Evolutionary conservation across 1,284 basidiomycete species (phyloP).

Genomic region (Irpex sp.): DNA sequence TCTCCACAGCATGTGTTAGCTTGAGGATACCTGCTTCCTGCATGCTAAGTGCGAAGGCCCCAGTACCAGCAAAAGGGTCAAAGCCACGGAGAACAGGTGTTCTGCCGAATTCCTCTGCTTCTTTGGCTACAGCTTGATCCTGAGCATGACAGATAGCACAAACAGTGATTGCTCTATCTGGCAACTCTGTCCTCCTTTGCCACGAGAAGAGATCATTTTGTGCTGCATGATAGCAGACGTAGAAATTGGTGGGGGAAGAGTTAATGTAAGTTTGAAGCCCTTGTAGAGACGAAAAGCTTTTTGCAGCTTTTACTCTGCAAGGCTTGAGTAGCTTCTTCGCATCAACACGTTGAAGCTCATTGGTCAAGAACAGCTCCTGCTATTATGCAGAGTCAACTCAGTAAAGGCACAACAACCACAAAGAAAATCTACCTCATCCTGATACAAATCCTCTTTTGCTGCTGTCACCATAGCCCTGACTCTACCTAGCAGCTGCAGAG

Average conservation of each 20-base stretch:
- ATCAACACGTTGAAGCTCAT: conserved; percentile 33
- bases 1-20: conserved; percentile 63
- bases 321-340: conserved; percentile 40
- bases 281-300: conserved; percentile 15
- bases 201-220: not conserved
- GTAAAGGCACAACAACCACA: not conserved
- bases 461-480: conserved; percentile 22
- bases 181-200: not conserved
- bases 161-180: not conserved
- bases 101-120: not conserved
- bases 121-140: not conserved
- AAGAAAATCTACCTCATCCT: conserved; percentile 35
- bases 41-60: conserved; percentile 60
- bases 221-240: conserved; percentile 33
- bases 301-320: conserved; percentile 43
- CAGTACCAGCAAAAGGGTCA: conserved; percentile 65
- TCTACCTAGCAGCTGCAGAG: conserved; percentile 33
- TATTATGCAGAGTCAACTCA: conserved; percentile 18
- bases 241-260: conserved; percentile 55
- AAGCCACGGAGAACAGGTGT: conserved; percentile 39
- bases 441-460: conserved; percentile 17
- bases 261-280: conserved; percentile 45
- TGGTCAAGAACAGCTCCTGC: conserved; percentile 55
- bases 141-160: not conserved
- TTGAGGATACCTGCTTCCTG: conserved; percentile 47